Percentiles rank a stretch among this genome's conserved stretches.
phyloP scores from a whole-genome alignment of 805 yeast genomes.

The Jamesozyma lodderae region DNA sequence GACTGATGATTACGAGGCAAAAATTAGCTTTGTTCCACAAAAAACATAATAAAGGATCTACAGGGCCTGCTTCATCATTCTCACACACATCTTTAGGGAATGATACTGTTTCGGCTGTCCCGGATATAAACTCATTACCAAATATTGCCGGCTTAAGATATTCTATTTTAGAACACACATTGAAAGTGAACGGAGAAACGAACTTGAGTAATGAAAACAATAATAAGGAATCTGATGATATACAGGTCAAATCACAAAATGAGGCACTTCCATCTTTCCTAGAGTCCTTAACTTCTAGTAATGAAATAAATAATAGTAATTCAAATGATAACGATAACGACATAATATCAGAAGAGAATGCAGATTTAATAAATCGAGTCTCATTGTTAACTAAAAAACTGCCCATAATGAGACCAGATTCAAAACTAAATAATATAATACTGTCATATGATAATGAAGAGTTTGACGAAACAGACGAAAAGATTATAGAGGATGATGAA shows the following conservation, averaged over 20 bases:
- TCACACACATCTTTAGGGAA: background rate
- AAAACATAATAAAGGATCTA: slow-evolving; percentile 2
- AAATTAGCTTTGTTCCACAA: slow-evolving; percentile 18
- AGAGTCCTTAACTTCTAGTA: background rate
- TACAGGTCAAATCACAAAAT: background rate
- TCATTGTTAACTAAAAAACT: slow-evolving; percentile 33
- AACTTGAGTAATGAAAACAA: background rate
- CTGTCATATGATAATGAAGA: slow-evolving; percentile 24
- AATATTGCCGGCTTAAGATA: slow-evolving; percentile 20
- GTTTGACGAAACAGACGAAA: slow-evolving; percentile 6
- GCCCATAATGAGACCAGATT: slow-evolving; percentile 30
- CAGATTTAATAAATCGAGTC: background rate
- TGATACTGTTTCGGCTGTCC: slow-evolving; percentile 6
- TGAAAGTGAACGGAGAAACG: background rate
- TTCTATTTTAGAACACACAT: slow-evolving; percentile 12
- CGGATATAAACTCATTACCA: slow-evolving; percentile 15
- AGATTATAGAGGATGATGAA: background rate
- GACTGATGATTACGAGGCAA: slow-evolving; percentile 25
- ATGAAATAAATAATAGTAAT: background rate
- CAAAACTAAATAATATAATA: slow-evolving; percentile 23
- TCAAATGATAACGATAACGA: background rate
- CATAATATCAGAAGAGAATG: slow-evolving; percentile 1
- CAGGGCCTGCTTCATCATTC: background rate
- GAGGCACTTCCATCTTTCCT: slow-evolving; percentile 10
- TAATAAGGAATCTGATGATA: background rate